Conservation (phyloP, 139 green algal species). For the Asterochloris sp. region DNA sequence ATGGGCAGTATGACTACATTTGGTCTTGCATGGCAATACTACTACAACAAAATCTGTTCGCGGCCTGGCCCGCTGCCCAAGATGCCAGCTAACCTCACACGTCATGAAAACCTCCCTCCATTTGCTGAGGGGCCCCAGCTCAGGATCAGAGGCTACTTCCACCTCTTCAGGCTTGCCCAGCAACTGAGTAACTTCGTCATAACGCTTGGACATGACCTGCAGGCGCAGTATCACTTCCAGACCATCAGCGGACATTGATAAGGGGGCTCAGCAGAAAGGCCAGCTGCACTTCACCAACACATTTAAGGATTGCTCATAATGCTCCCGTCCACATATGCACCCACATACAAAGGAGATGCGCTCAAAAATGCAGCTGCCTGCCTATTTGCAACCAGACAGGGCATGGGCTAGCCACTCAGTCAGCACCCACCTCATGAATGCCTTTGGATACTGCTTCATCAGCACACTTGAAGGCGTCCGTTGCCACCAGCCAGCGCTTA, state of each 20-base stretch:
- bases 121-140: conserved; percentile 34
- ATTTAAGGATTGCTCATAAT: background rate
- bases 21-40: too few species aligned
- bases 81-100: conserved; percentile 34
- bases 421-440: conserved; percentile 43
- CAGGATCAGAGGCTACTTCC: conserved; percentile 28
- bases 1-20: too few species aligned
- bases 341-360: too few species aligned
- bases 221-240: background rate
- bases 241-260: too few species aligned
- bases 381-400: too few species aligned
- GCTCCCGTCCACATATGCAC: too few species aligned
- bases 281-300: background rate
- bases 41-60: too few species aligned
- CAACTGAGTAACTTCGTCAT: conserved; percentile 26
- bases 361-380: too few species aligned
- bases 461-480: conserved; percentile 72
- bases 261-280: background rate
- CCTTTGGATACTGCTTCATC: conserved; percentile 37
- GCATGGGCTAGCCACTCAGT: too few species aligned
- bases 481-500: conserved; percentile 60
- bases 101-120: conserved; percentile 74
- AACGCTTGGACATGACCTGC: conserved; percentile 4
- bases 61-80: too few species aligned
- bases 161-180: conserved; percentile 49